phyloP scores from a whole-genome alignment of 129 eudicot genomes.

The Escallonia rubra region DNA sequence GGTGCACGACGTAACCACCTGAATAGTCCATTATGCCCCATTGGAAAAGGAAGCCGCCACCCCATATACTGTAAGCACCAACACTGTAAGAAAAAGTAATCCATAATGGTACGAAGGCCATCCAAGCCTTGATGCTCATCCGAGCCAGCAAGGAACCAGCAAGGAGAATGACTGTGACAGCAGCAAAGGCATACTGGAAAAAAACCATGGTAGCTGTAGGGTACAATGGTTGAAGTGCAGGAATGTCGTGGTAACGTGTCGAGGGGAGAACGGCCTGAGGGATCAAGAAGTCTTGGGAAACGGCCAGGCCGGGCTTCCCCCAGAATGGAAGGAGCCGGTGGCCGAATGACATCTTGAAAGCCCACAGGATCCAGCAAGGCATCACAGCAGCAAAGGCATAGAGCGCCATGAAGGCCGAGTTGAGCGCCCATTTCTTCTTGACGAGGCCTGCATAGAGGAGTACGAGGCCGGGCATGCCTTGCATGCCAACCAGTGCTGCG shows the following conservation, averaged over 20 bases:
- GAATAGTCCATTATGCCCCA: slow-evolving; percentile 19
- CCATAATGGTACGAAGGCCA: slow-evolving; percentile 19
- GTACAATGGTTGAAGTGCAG: slow-evolving; percentile 8
- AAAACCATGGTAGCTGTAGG: slow-evolving; percentile 26
- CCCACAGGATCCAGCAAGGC: slow-evolving; percentile 27
- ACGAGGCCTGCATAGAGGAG: slow-evolving; percentile 22
- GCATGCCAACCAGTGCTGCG: slow-evolving; percentile 10
- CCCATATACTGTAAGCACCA: slow-evolving; percentile 19
- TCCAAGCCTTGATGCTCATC: slow-evolving; percentile 20
- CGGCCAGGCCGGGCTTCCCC: slow-evolving; percentile 19
- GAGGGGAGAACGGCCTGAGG: slow-evolving; percentile 15
- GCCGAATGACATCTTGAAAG: slow-evolving; percentile 25
- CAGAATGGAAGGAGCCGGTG: slow-evolving; percentile 19
- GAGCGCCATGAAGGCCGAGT: slow-evolving; percentile 25
- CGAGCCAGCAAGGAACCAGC: slow-evolving; percentile 21
- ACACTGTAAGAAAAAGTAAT: slow-evolving; percentile 15
- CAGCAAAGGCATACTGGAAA: slow-evolving; percentile 21
- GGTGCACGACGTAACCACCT: slow-evolving; percentile 16
- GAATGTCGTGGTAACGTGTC: slow-evolving; percentile 1
- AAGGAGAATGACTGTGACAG: slow-evolving; percentile 21
- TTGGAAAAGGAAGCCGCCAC: slow-evolving; percentile 17
- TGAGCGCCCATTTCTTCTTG: slow-evolving; percentile 26
- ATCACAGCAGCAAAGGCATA: slow-evolving; percentile 25
- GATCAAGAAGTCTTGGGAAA: slow-evolving; percentile 16
- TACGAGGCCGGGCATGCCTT: slow-evolving; percentile 18